Percentiles rank a stretch among this genome's conserved stretches.
phyloP scores from a whole-genome alignment of 306 rosid species.

The Sicyos baderoa region DNA sequence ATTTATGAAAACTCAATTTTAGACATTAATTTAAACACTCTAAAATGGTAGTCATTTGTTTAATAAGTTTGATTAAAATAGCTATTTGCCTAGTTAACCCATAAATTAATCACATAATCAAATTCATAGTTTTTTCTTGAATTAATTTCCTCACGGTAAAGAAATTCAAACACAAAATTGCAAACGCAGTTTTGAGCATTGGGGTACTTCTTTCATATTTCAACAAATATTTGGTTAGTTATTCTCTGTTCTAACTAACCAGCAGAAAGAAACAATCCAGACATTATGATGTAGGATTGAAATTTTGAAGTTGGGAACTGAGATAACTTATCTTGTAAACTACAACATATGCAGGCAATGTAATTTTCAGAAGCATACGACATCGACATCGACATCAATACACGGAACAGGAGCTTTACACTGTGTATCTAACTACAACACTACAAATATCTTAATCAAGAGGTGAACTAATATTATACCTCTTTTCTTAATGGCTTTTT shows the following conservation, averaged over 20 bases:
- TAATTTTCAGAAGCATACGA: not conserved
- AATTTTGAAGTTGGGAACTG: slow-evolving; percentile 3
- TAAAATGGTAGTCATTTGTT: too few species aligned
- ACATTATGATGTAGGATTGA: not conserved
- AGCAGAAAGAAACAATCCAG: too few species aligned
- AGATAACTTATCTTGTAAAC: not conserved
- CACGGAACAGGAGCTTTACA: slow-evolving; percentile 1
- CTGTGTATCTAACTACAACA: not conserved
- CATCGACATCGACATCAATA: not conserved
- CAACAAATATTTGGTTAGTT: too few species aligned
- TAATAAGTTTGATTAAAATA: too few species aligned
- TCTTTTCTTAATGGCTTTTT: slow-evolving; percentile 10
- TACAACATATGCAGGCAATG: slow-evolving; percentile 5
- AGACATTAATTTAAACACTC: too few species aligned
- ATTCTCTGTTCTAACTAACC: too few species aligned
- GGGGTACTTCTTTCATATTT: too few species aligned
- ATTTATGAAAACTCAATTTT: too few species aligned
- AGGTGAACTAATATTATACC: slow-evolving; percentile 17
- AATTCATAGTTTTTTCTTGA: not conserved
- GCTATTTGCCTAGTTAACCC: too few species aligned
- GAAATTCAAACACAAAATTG: not conserved
- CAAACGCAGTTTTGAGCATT: too few species aligned
- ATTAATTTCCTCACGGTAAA: not conserved
- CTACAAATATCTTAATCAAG: slow-evolving; percentile 9
- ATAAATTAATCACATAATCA: too few species aligned